These are phyloP conservation scores for Ceratobasidium sp. DNA, from an alignment of 1,284 basidiomycete genomes.

Conservation along the genomic window DNA sequence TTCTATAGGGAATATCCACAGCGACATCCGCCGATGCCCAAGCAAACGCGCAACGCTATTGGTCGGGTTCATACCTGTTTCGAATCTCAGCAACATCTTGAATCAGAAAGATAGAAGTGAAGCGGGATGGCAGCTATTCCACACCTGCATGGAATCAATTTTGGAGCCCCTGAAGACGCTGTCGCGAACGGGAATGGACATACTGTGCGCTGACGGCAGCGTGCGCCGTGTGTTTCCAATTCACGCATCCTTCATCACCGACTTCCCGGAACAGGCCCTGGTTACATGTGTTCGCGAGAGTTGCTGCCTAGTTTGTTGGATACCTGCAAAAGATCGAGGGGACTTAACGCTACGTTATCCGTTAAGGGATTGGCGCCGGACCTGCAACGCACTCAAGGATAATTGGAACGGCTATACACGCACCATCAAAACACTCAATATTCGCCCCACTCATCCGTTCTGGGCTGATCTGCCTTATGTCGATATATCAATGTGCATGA, in stretches of 20 bases:
- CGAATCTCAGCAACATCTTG: not conserved
- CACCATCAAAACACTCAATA: not conserved
- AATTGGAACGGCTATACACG: not conserved
- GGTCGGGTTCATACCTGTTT: conserved; percentile 45
- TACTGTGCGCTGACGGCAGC: conserved; percentile 48
- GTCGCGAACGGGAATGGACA: conserved; percentile 34
- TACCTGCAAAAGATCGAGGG: not conserved
- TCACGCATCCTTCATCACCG: conserved; percentile 51
- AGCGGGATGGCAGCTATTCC: conserved; percentile 47
- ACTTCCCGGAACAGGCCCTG: conserved; percentile 51
- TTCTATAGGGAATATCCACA: conserved; percentile 46
- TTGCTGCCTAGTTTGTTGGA: conserved; percentile 29
- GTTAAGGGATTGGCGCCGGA: not conserved
- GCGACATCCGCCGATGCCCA: not conserved
- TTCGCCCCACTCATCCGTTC: not conserved
- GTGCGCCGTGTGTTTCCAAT: conserved; percentile 47
- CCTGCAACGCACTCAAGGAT: not conserved
- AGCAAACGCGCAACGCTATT: conserved; percentile 28
- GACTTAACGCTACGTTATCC: not conserved
- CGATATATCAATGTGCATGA: conserved; percentile 48
- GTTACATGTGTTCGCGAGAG: conserved; percentile 44
- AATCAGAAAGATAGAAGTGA: not conserved
- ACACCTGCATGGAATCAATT: conserved; percentile 49
- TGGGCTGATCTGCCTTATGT: not conserved
- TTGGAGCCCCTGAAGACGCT: conserved; percentile 45